A percentile compares a stretch with the other conserved stretches of the same genome.
These are phyloP conservation scores for Cryphonectria radicalis DNA, from an alignment of 2,329 filamentous ascomycete species.

Conservation along the genomic window DNA sequence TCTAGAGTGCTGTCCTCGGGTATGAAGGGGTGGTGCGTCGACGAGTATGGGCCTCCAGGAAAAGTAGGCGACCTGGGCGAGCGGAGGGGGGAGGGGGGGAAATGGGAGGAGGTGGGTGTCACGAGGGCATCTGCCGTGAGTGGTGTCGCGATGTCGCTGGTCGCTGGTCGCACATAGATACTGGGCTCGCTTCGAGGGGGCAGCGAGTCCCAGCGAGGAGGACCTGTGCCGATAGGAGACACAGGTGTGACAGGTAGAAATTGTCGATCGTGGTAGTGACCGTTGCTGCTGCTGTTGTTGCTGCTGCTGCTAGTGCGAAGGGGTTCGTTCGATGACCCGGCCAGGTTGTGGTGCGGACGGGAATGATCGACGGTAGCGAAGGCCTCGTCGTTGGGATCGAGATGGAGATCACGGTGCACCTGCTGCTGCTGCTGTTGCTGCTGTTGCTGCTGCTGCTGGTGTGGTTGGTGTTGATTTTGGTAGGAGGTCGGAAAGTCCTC, in stretches of 20 bases:
- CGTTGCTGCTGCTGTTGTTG: not conserved
- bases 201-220: slow-evolving; percentile 27
- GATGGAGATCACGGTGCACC: slow-evolving; percentile 6
- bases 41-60: slow-evolving; percentile 39
- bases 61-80: slow-evolving; percentile 35
- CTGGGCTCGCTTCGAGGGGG: slow-evolving; percentile 12
- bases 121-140: slow-evolving; percentile 16
- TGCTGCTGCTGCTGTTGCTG: slow-evolving; percentile 5
- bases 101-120: slow-evolving; percentile 20
- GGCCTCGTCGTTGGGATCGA: not conserved
- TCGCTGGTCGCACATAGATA: slow-evolving; percentile 10
- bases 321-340: slow-evolving; percentile 13
- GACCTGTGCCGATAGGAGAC: slow-evolving; percentile 20
- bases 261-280: slow-evolving; percentile 24
- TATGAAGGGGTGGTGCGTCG: slow-evolving; percentile 36
- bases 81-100: slow-evolving; percentile 31
- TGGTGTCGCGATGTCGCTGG: slow-evolving; percentile 9
- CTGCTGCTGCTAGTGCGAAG: slow-evolving; percentile 23
- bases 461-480: not conserved
- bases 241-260: slow-evolving; percentile 27
- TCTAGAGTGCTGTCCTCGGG: slow-evolving; percentile 33
- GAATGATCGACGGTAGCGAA: slow-evolving; percentile 4
- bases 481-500: not conserved
- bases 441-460: slow-evolving; percentile 4
- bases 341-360: not conserved